phyloP scores from a whole-genome alignment of 371 early-diverging fungal genomes.

The Mortierella sp. region DNA sequence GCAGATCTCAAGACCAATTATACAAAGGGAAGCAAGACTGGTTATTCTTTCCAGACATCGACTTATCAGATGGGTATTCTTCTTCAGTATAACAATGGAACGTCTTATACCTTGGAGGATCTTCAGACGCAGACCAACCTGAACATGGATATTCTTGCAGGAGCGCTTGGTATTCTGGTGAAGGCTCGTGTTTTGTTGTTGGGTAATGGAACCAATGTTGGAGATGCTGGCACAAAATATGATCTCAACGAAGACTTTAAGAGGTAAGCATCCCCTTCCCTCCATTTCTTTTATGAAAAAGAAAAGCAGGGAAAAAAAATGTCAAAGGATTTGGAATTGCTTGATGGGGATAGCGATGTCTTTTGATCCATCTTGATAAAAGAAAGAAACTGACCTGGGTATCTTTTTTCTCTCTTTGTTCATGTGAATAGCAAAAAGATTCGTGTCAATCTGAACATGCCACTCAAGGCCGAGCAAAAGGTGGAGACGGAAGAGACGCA shows the following conservation, averaged over 20 bases:
- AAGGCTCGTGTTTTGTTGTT: constrained; percentile 83
- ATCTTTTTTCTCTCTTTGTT: not conserved
- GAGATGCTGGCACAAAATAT: constrained; percentile 65
- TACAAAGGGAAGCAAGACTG: constrained; percentile 71
- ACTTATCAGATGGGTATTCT: constrained; percentile 93
- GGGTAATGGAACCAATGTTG: constrained; percentile 60
- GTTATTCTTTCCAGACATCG: constrained; percentile 82
- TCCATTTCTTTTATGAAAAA: not conserved
- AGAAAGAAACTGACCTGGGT: not conserved
- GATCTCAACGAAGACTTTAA: constrained; percentile 88
- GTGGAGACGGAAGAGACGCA: constrained; percentile 89
- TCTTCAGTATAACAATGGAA: constrained; percentile 81
- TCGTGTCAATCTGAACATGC: constrained; percentile 85
- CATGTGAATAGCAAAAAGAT: constrained; percentile 74
- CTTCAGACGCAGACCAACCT: constrained; percentile 77
- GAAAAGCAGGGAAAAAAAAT: not conserved
- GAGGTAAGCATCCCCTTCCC: constrained; percentile 55
- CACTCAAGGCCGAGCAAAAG: constrained; percentile 87
- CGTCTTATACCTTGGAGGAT: constrained; percentile 72
- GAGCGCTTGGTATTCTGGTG: constrained; percentile 78
- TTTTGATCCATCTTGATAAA: not conserved
- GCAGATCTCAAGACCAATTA: constrained; percentile 91
- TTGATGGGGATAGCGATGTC: too few species aligned
- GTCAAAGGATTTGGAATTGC: not conserved
- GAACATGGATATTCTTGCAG: constrained; percentile 70